Base-by-base conservation (phyloP, 2,329 filamentous ascomycete genomes). In the Xylaria sp. region DNA sequence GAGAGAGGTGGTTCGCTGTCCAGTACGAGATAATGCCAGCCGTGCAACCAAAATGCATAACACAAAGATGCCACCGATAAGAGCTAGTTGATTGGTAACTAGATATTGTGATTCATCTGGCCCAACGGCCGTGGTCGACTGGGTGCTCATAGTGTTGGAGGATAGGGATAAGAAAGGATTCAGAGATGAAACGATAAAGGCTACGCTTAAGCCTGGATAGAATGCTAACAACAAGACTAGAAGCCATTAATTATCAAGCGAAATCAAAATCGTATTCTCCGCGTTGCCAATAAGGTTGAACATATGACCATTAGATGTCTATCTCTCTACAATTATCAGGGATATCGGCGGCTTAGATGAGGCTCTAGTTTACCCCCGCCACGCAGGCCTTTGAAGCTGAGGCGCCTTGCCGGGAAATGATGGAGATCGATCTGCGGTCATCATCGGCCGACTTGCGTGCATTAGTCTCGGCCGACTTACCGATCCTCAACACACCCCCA, bases 161-260 rank as follows among this genome's bases (percentile, higher is more conserved):
- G 50, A 32, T 3, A 32, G 13, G 25, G 16, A 32, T 5, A n/a
- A 12, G 50, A n/a, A 35, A 82, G 8, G 10, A 25, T n/a, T n/a
- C n/a, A 25, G 9, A 50, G 47, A 27, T 5, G 23, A 13, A 3
- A 25, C 23, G 25, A 50, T 21, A 50, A 13, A 8, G 47, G 23
- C 21, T 50, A 27, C 10, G 23, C 47, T 9, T 25, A 25, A 5
- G n/a, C 42, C 16, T 16, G 6, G 42, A 10, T 47, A 18, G 13
- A 18, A 18, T 5, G n/a, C n/a, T 47, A 18, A 47, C n/a, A 47
- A 16, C 13, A 18, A 18, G n/a, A 40, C 9, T 8, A 8, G 13
- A 10, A 10, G 9, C 35, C 35, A 40, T 40, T 40, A 40, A 13
- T 40, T 40, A 40, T 40, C 35, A n/a, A n/a, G n/a, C n/a, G n/a